Evolutionary conservation across 352 stramenopile genomes (phyloP), one percentile per base, ranked within the genome.

Genomic region (Phytophthora brassicae): DNA sequence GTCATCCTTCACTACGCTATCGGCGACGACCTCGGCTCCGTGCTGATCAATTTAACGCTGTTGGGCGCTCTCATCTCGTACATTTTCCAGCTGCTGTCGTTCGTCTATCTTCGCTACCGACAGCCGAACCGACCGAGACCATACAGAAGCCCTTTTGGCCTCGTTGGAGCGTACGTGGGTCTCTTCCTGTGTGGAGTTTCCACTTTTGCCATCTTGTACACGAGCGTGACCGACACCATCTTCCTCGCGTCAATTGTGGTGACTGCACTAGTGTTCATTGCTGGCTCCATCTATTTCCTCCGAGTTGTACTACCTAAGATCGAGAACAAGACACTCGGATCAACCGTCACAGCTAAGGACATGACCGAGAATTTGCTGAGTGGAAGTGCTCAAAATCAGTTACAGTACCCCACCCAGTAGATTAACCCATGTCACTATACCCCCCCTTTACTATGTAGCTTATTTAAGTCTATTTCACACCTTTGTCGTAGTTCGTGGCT

Each of bases 1-100:
- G 56, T 86, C 13, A 38, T 79, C 20, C 51, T 88, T 19, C 75
- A 88, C 58, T 88, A 75, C 36, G 61, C 72, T 16, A 85, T 88
- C 28, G 78, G 76, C 19, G 77, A 86, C 9, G 66, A 79, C 3
- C 66, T 88, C 11, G 76, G 76, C 46, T 77, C 74, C 12, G 76
- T 86, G 23, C 56, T 88, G n/a, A 84, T 88, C 70, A 84, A 88
- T 61, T 70, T 69, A 39, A 69, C 61, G 26, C 41, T 69, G 13
- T 26, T 69, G 45, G 61, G 54, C 6, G 61, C 61, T n/a, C 70
- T 88, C 38, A 60, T 88, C 53, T 86, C 76, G 49, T 88, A 88
- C 60, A 60, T 74, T 19, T 86, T 88, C 49, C 76, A 88, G 63
- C 62, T 88, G 33, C 57, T 72, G n/a, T 76, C 78, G 41, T 88